A percentile compares a stretch with the other conserved stretches of the same genome.
Conservation (phyloP, 179 eudicot genomes). For the Beta macrorhiza region DNA sequence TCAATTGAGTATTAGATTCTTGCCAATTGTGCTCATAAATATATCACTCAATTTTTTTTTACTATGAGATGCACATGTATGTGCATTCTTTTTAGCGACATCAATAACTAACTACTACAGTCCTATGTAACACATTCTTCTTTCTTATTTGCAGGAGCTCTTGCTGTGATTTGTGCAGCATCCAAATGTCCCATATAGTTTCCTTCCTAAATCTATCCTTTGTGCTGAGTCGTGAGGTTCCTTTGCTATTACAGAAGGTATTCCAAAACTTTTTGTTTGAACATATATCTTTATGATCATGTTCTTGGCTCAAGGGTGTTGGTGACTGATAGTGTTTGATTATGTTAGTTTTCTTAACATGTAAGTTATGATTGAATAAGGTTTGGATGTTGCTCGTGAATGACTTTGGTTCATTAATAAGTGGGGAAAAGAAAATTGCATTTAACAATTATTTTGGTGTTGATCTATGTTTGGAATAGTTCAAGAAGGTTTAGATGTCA, state of each 20-base stretch:
- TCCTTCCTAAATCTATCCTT: conserved; percentile 61
- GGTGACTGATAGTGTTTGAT: not conserved
- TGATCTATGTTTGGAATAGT: not conserved
- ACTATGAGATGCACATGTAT: not conserved
- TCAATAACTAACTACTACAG: not conserved
- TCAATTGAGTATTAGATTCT: too few species aligned
- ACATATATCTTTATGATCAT: not conserved
- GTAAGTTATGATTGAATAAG: not conserved
- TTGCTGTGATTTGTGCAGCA: conserved; percentile 39
- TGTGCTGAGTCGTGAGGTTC: conserved; percentile 75
- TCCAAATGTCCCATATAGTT: conserved; percentile 43
- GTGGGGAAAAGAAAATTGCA: not conserved
- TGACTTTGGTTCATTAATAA: not conserved
- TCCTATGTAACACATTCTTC: not conserved
- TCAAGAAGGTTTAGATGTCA: not conserved
- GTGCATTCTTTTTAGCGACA: not conserved
- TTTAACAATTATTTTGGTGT: too few species aligned
- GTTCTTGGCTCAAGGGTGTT: not conserved
- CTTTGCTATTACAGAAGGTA: conserved; percentile 74
- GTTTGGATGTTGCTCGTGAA: not conserved
- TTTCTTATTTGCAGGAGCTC: conserved; percentile 37
- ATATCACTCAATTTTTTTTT: too few species aligned
- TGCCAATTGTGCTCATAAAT: too few species aligned
- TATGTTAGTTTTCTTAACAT: not conserved
- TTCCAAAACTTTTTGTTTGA: not conserved